Evolutionary conservation across 768 basidiomycete species (phyloP), one percentile per base, ranked within the genome.

Genomic region (Xerocomellus amylosporus): DNA sequence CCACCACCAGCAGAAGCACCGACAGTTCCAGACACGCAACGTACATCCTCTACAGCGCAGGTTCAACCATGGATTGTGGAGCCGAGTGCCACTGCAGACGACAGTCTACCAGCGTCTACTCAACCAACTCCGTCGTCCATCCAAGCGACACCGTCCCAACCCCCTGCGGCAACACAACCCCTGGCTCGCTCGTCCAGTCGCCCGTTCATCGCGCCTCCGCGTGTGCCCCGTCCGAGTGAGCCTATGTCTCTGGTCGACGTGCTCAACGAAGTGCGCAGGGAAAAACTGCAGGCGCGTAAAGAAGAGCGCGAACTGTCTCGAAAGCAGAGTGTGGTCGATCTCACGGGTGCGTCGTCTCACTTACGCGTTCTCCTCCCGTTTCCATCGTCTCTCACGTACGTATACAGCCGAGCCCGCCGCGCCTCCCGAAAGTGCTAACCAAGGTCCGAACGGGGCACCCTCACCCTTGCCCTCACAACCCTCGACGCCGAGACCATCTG

Each of bases 141-240:
- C 0, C 61, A 15, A 33, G 51, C 9, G 13, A 33, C 46, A 3
- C 26, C 17, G 4, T 20, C 34, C 8, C 50, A 22, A 22, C 47
- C 50, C 0, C 55, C 38, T 8, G 6, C 51, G 3, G 57, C 49
- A 9, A 46, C 54, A 1, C 61, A 54, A 34, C 28, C 58, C 17
- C 30, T 46, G 0, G 3, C 36, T 13, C 40, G 41, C 13, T 28
- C 59, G 4, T 31, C 60, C 8, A 49, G 52, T 12, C 63, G 40
- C 1, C 62, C 55, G 13, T 24, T 59, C 30, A 65, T 68, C 34
- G 56, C 54, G 12, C 67, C 67, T 13, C 66, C 69, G 5, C 67
- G 64, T 30, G 8, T 62, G 1, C 66, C 64, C 14, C 48, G 47
- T 1, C 47, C 57, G 12, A 31, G 31, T 12, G 28, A 57, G 30